Conservation (phyloP, 805 yeast genomes). For the Kodamaea hsintzibuensis region DNA sequence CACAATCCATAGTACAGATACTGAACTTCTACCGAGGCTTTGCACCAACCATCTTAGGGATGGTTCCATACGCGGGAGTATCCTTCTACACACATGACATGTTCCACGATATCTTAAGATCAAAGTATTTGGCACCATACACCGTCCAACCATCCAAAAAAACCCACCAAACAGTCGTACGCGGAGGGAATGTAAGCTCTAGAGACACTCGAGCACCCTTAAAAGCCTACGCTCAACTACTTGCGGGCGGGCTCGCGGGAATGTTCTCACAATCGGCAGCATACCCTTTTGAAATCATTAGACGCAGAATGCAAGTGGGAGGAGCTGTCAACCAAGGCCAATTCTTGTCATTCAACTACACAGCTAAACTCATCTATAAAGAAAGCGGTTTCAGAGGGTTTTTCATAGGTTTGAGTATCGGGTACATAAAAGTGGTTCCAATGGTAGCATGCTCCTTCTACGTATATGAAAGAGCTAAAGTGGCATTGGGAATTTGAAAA, state of each 20-base stretch:
- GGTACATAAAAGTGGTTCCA: conserved; percentile 92
- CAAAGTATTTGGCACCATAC: conserved; percentile 52
- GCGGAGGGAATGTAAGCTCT: conserved; percentile 27
- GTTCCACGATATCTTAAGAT: conserved; percentile 81
- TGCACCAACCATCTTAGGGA: conserved; percentile 89
- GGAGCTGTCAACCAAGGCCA: conserved; percentile 67
- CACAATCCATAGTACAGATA: conserved; percentile 35
- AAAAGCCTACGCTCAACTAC: conserved; percentile 85
- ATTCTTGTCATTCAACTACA: conserved; percentile 52
- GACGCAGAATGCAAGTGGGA: conserved; percentile 95
- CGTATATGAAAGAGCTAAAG: conserved; percentile 87
- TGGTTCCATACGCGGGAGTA: conserved; percentile 98
- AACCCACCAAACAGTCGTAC: conserved; percentile 11
- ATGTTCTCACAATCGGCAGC: conserved; percentile 94
- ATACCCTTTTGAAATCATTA: conserved; percentile 91
- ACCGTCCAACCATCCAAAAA: conserved; percentile 38
- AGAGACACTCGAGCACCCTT: conserved; percentile 61
- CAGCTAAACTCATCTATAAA: conserved; percentile 59
- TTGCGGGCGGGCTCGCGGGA: conserved; percentile 97
- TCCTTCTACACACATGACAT: conserved; percentile 93
- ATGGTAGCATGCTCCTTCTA: conserved; percentile 97
- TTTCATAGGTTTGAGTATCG: conserved; percentile 92
- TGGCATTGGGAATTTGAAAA: conserved; percentile 54
- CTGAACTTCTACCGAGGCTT: conserved; percentile 92
- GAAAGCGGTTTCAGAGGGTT: conserved; percentile 86